These are phyloP conservation scores for Pythium monospermum DNA, from an alignment of 352 stramenopile genomes.

Conservation along the genomic window DNA sequence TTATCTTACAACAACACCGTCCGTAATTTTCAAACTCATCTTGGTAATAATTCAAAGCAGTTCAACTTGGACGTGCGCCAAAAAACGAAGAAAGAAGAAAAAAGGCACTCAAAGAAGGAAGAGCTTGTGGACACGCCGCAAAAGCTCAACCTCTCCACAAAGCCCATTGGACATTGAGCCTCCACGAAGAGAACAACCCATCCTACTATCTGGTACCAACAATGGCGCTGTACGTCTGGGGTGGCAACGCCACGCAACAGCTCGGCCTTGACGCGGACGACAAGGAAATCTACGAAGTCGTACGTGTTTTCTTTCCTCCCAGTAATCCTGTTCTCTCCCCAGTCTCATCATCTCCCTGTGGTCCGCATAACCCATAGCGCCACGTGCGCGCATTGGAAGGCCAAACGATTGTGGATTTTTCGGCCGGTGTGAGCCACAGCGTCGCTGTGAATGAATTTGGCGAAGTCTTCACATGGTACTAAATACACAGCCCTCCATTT, in stretches of 20 bases:
- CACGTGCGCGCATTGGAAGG: conserved; percentile 46
- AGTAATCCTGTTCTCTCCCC: background rate
- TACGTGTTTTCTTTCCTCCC: conserved; percentile 14
- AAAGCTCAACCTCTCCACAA: no score
- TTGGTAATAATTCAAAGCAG: conserved; percentile 14
- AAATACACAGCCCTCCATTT: no score
- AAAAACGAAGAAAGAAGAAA: background rate
- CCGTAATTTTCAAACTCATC: no score
- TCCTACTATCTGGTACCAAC: no score
- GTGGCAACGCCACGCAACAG: conserved; percentile 68
- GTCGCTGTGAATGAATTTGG: conserved; percentile 78
- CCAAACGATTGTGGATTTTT: conserved; percentile 68
- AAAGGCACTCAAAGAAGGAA: no score
- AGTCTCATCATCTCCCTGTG: background rate
- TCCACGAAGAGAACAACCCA: no score
- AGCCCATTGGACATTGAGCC: no score
- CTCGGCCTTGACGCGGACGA: conserved; percentile 43
- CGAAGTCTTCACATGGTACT: conserved; percentile 73
- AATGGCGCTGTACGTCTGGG: conserved; percentile 80
- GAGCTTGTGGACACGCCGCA: no score
- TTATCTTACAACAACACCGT: no score
- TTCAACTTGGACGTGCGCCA: conserved; percentile 16
- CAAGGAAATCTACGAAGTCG: conserved; percentile 56
- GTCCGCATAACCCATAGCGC: conserved; percentile 30
- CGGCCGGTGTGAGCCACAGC: conserved; percentile 66